Conservation (phyloP, 352 stramenopile genomes). For the Phytophthora quininea region DNA sequence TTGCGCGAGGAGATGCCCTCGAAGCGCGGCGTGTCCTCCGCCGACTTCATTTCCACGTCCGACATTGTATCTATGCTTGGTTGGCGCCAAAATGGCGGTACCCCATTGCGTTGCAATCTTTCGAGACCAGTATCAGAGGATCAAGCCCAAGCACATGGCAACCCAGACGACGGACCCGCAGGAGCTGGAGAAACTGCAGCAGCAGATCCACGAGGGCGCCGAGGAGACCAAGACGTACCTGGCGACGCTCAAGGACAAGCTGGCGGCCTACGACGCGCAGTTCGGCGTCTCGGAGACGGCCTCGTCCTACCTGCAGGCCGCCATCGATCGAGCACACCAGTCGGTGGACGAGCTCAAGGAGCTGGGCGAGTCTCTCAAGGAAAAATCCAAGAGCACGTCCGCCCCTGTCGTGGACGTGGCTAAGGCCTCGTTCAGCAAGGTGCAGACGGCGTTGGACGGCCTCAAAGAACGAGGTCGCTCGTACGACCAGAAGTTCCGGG, state of each 20-base stretch:
- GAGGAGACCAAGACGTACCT: slow-evolving; percentile 83
- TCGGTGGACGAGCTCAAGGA: slow-evolving; percentile 80
- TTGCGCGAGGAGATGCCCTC: slow-evolving; percentile 86
- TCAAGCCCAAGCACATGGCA: slow-evolving; percentile 5
- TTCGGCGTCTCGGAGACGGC: slow-evolving; percentile 79
- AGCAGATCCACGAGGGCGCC: slow-evolving; percentile 70
- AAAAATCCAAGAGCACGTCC: slow-evolving; percentile 59
- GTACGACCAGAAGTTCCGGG: slow-evolving; percentile 74
- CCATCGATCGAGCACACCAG: slow-evolving; percentile 68
- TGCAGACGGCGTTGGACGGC: slow-evolving; percentile 54
- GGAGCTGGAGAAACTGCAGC: slow-evolving; percentile 68
- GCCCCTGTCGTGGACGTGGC: slow-evolving; percentile 51
- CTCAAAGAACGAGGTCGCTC: slow-evolving; percentile 67
- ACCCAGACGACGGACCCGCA: slow-evolving; percentile 17
- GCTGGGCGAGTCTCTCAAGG: slow-evolving; percentile 56
- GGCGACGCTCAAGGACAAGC: slow-evolving; percentile 49
- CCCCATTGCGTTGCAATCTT: neutral
- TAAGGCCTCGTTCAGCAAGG: slow-evolving; percentile 61
- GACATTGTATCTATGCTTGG: slow-evolving; percentile 28
- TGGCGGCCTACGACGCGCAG: slow-evolving; percentile 70
- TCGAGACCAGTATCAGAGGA: too few species aligned
- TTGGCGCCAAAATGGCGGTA: neutral
- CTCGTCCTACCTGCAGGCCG: slow-evolving; percentile 65
- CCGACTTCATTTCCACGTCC: slow-evolving; percentile 73
- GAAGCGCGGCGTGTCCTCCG: slow-evolving; percentile 65